A percentile compares a stretch with the other conserved stretches of the same genome.
phyloP scores from a whole-genome alignment of 805 yeast species.

The Pichia thaimueangensis region DNA sequence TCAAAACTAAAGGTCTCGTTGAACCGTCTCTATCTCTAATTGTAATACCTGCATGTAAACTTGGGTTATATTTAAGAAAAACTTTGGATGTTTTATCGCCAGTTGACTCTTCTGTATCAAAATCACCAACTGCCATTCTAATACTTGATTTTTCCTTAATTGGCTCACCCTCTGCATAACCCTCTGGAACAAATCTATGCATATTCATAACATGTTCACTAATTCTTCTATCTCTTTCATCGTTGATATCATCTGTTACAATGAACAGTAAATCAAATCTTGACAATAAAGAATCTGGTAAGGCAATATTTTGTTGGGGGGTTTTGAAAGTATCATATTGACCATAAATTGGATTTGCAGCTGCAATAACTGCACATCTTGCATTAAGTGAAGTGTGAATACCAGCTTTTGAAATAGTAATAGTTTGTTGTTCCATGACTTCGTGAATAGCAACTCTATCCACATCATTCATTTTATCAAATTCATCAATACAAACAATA shows the following conservation, averaged over 20 bases:
- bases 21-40: slow-evolving; percentile 19
- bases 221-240: slow-evolving; percentile 73
- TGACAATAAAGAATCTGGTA: slow-evolving; percentile 92
- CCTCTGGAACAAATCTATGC: slow-evolving; percentile 85
- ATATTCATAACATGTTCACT: slow-evolving; percentile 93
- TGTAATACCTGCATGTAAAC: slow-evolving; percentile 44
- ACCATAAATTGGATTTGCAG: slow-evolving; percentile 96
- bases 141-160: slow-evolving; percentile 69
- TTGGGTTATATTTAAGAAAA: slow-evolving; percentile 78
- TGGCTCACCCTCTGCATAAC: slow-evolving; percentile 89
- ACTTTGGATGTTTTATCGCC: slow-evolving; percentile 51
- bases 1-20: slow-evolving; percentile 40
- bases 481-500: slow-evolving; percentile 96
- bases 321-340: slow-evolving; percentile 94
- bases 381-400: slow-evolving; percentile 95
- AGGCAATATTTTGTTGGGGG: slow-evolving; percentile 93
- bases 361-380: slow-evolving; percentile 93
- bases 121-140: slow-evolving; percentile 76
- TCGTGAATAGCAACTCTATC: slow-evolving; percentile 98
- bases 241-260: slow-evolving; percentile 91
- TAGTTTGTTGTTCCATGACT: slow-evolving; percentile 99
- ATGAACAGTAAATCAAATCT: slow-evolving; percentile 95
- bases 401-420: slow-evolving; percentile 96
- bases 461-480: slow-evolving; percentile 94
- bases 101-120: slow-evolving; percentile 35